These are phyloP conservation scores for Tremella mesenterica DNA, from an alignment of 768 basidiomycete genomes.

Conservation along the genomic window DNA sequence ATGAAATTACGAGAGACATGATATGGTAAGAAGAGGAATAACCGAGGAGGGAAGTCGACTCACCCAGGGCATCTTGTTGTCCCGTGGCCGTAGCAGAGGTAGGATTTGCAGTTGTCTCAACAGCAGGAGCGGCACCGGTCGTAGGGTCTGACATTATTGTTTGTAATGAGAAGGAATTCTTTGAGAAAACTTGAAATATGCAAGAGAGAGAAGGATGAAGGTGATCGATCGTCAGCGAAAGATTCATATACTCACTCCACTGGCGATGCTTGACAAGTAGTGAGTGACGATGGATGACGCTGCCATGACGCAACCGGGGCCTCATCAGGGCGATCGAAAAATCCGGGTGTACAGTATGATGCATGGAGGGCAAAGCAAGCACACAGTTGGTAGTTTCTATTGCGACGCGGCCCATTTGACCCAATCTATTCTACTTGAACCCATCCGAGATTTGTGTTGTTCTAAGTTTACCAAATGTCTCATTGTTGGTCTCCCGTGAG, in stretches of 20 bases:
- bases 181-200: too few species aligned
- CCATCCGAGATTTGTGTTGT: conserved; percentile 5
- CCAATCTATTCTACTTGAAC: conserved; percentile 22
- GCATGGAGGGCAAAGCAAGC: not conserved
- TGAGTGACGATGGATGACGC: too few species aligned
- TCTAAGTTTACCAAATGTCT: conserved; percentile 43
- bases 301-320: too few species aligned
- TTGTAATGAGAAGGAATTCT: too few species aligned
- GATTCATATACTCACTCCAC: too few species aligned
- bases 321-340: not conserved
- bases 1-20: too few species aligned
- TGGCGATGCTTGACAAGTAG: too few species aligned
- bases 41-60: not conserved
- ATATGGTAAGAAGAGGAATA: too few species aligned
- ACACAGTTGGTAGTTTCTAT: too few species aligned
- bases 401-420: conserved; percentile 5
- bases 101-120: not conserved
- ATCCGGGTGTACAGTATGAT: not conserved
- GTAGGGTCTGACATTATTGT: too few species aligned
- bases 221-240: too few species aligned
- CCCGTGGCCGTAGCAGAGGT: conserved; percentile 8
- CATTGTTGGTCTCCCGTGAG: conserved; percentile 48
- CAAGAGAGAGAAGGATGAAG: too few species aligned
- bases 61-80: conserved; percentile 25
- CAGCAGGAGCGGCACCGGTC: not conserved